Percentiles rank a stretch among this genome's conserved stretches.
phyloP scores from a whole-genome alignment of 2,329 filamentous ascomycete genomes.

The Didymella lethalis region DNA sequence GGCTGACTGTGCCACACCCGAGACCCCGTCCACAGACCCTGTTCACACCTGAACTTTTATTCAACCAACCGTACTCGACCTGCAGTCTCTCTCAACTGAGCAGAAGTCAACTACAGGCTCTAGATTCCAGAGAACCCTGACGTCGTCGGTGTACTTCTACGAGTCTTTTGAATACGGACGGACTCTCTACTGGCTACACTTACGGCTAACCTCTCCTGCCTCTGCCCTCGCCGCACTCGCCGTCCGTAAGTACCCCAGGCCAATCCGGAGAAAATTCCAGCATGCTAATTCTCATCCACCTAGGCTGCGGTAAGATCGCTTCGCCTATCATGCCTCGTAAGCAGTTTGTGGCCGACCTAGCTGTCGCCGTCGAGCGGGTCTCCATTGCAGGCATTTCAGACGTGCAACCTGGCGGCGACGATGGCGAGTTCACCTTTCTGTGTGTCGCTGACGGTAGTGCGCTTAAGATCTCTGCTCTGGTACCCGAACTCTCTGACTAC shows the following conservation, averaged over 20 bases:
- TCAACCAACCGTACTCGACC: neutral
- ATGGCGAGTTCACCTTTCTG: slow-evolving; percentile 74
- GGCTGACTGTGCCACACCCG: neutral
- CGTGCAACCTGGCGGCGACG: slow-evolving; percentile 70
- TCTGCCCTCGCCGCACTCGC: slow-evolving; percentile 35
- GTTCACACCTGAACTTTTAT: neutral
- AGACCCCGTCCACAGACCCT: neutral
- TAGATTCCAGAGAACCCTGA: too few species aligned
- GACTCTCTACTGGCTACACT: too few species aligned
- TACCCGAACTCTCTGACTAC: slow-evolving; percentile 65
- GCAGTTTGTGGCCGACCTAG: slow-evolving; percentile 69
- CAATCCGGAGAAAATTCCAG: neutral
- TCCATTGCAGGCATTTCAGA: slow-evolving; percentile 60
- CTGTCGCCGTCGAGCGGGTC: slow-evolving; percentile 49
- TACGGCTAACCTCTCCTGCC: too few species aligned
- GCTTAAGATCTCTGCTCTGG: slow-evolving; percentile 51
- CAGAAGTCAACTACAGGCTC: too few species aligned
- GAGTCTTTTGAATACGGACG: too few species aligned
- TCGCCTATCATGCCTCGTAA: slow-evolving; percentile 67
- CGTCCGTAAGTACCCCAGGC: slow-evolving; percentile 17
- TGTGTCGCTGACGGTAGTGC: slow-evolving; percentile 42
- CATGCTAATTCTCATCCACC: too few species aligned
- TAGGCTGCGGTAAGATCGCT: slow-evolving; percentile 4
- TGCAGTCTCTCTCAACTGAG: too few species aligned
- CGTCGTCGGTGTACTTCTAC: too few species aligned